Base-by-base conservation (phyloP, 2,329 filamentous ascomycete genomes). In the Beauveria varroae region DNA sequence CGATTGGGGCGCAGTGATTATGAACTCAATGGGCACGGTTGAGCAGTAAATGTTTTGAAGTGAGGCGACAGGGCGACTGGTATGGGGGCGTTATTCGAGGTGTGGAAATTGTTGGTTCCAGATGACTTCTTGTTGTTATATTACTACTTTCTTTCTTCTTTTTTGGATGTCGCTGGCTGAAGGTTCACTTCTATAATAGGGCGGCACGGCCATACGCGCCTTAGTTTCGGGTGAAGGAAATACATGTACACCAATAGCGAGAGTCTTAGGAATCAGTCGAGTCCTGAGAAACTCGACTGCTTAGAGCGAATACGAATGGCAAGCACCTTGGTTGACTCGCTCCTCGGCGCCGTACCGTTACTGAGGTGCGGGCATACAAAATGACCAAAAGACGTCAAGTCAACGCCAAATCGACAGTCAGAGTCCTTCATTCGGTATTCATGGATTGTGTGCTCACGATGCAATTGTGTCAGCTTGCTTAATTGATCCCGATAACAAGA, bases 341-440 rank as follows among this genome's bases (percentile, higher is more conserved):
- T 77, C 71, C 46, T 79, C 78, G 8, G 83, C 67, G 12, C 80
- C 81, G 55, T 83, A 82, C 64, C 82, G 78, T 61, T 76, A 82
- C 1, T 75, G 75, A 30, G 73, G 70, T 2, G 69, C 68, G 1
- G 80, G 81, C 68, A 83, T 70, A n/a, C 71, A 71, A 62, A 83
- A 83, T 0, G 79, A 0, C 81, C 81, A 61, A 81, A 83, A 0
- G 77, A 76, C 0, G 79, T 82, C 67, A 83, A 64, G 61, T 82
- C 78, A 9, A 82, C 80, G 16, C 81, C 81, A 62, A 77, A 83
- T 20, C 76, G 74, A 3, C 81, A 80, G 14, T 74, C 77, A 1
- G 79, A 81, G 67, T 83, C 80, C 80, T 57, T 79, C 80, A 82
- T 83, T 80, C 81, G 83, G 66, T 83, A 83, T 68, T 83, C 79